Conservation (phyloP, 1,284 basidiomycete genomes). For the Malassezia pachydermatis region DNA sequence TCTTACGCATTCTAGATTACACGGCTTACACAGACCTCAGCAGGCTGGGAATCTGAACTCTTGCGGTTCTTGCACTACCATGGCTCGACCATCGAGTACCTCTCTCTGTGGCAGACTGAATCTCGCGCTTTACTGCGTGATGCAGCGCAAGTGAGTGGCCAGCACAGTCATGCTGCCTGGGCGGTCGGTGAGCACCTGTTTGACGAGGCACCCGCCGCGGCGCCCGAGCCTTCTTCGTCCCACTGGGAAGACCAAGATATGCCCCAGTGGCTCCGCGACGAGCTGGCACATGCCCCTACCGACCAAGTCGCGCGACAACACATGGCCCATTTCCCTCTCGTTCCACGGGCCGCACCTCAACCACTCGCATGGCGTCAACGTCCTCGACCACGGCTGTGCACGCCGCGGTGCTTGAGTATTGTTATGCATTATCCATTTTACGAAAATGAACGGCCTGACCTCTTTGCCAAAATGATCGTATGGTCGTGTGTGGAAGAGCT, state of each 20-base stretch:
- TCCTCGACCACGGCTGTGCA: slow-evolving; percentile 18
- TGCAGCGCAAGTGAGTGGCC: slow-evolving; percentile 29
- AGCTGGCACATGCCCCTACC: slow-evolving; percentile 24
- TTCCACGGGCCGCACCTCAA: slow-evolving; percentile 2
- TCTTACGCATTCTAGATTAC: slow-evolving; percentile 21
- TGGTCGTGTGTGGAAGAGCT: slow-evolving; percentile 40
- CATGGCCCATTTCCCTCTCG: slow-evolving; percentile 29
- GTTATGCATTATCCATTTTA: slow-evolving; percentile 37
- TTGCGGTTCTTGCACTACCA: slow-evolving; percentile 38
- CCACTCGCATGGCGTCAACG: slow-evolving; percentile 5
- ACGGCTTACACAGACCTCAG: slow-evolving; percentile 32
- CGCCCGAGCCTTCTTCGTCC: slow-evolving; percentile 14
- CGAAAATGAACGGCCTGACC: slow-evolving; percentile 36
- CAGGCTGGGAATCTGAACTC: slow-evolving; percentile 44
- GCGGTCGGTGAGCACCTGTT: slow-evolving; percentile 24
- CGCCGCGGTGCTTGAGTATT: slow-evolving; percentile 31
- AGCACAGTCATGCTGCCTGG: slow-evolving; percentile 22
- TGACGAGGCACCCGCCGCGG: background rate
- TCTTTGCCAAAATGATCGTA: slow-evolving; percentile 33
- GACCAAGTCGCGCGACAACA: slow-evolving; percentile 30
- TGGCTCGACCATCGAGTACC: slow-evolving; percentile 29
- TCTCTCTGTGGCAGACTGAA: slow-evolving; percentile 42
- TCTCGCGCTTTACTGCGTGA: slow-evolving; percentile 39
- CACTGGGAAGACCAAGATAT: slow-evolving; percentile 34
- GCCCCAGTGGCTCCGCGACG: slow-evolving; percentile 41